Conservation (phyloP, 352 stramenopile genomes). For the Globisporangium paroecandrum region DNA sequence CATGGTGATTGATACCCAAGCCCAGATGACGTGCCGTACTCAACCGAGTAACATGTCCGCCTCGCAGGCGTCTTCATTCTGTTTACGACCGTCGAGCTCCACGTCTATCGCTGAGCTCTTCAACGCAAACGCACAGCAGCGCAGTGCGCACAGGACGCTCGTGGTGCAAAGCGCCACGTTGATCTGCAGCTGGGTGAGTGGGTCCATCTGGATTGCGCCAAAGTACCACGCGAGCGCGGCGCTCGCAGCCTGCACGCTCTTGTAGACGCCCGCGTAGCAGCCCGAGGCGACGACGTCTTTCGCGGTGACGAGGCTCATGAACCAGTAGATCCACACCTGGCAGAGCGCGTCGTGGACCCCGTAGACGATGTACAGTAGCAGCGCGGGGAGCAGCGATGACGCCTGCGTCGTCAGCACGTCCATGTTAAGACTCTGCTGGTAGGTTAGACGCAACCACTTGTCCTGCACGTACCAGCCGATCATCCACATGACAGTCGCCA, state of each 20-base stretch:
- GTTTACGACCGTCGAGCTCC: background rate
- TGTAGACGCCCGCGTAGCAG: slow-evolving; percentile 67
- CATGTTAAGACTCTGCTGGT: slow-evolving; percentile 21
- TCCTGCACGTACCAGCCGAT: slow-evolving; percentile 27
- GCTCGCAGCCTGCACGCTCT: slow-evolving; percentile 48
- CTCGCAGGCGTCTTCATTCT: background rate
- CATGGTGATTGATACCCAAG: background rate
- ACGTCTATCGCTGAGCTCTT: background rate
- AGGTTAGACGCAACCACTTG: slow-evolving; percentile 20
- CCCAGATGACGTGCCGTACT: background rate
- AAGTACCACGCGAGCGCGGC: slow-evolving; percentile 39
- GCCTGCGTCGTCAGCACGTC: slow-evolving; percentile 18
- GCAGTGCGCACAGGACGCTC: slow-evolving; percentile 16
- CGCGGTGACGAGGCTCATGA: slow-evolving; percentile 49
- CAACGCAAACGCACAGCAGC: slow-evolving; percentile 6
- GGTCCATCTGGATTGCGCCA: slow-evolving; percentile 23
- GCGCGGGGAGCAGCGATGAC: slow-evolving; percentile 6
- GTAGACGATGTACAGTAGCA: slow-evolving; percentile 65
- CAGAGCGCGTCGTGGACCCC: slow-evolving; percentile 72
- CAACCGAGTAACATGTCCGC: background rate
- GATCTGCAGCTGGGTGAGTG: slow-evolving; percentile 27
- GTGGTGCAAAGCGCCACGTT: slow-evolving; percentile 34
- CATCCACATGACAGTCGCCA: slow-evolving; percentile 40
- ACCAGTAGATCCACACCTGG: slow-evolving; percentile 81
- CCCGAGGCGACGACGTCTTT: slow-evolving; percentile 31